A percentile compares a stretch with the other conserved stretches of the same genome.
phyloP scores from a whole-genome alignment of 2,329 filamentous ascomycete species.

The Aspergillus puulaauensis region DNA sequence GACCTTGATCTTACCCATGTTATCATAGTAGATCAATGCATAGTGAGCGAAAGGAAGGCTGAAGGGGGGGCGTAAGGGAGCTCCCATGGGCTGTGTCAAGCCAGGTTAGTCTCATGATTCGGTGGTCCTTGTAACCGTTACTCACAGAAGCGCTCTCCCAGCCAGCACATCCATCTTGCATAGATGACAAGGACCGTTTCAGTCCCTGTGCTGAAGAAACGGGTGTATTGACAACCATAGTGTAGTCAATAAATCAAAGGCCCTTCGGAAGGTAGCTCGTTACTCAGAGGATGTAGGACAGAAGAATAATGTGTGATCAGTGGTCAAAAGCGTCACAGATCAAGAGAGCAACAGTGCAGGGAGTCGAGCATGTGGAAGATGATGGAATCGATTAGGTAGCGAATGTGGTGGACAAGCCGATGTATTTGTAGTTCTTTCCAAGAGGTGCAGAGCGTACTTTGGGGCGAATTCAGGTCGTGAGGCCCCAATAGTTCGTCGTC shows the following conservation, averaged over 20 bases:
- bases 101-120: background rate
- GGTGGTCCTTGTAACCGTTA: background rate
- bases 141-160: constrained; percentile 34
- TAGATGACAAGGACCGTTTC: constrained; percentile 31
- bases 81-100: constrained; percentile 28
- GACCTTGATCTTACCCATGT: constrained; percentile 32
- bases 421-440: background rate
- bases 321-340: background rate
- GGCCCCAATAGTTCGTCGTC: background rate
- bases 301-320: background rate
- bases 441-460: background rate
- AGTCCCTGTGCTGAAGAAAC: constrained; percentile 21
- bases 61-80: constrained; percentile 22
- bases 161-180: constrained; percentile 27
- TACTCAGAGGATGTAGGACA: background rate
- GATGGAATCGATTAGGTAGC: background rate
- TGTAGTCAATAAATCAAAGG: constrained; percentile 2
- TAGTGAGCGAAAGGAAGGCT: constrained; percentile 35
- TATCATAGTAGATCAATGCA: constrained; percentile 38
- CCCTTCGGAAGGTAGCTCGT: background rate
- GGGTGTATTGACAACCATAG: constrained; percentile 31
- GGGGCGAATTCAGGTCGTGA: background rate
- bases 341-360: background rate
- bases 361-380: constrained; percentile 1
- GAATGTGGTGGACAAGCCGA: constrained; percentile 1